Conservation (phyloP, 345 rosid species). For the Citrus mangshanensis region DNA sequence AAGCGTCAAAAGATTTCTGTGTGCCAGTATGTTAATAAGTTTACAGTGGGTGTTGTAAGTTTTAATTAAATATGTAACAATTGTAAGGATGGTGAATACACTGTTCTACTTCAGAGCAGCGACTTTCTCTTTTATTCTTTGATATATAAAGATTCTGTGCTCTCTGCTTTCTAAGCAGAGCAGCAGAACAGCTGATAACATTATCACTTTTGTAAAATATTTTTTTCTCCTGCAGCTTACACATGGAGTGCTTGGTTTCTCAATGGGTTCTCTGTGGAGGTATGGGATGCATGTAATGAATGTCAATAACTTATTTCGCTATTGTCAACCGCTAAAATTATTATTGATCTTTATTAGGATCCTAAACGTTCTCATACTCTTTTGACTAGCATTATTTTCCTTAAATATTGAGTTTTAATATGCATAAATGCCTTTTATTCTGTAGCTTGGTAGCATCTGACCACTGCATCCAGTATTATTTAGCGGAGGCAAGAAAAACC, state of each 20-base stretch:
- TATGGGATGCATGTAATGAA: conserved; percentile 16
- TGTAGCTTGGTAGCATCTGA: background rate
- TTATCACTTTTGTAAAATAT: background rate
- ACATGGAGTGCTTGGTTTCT: conserved; percentile 81
- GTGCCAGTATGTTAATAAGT: background rate
- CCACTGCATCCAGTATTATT: background rate
- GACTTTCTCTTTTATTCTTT: background rate
- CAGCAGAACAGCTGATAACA: background rate
- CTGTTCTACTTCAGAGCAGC: background rate
- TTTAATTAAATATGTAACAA: background rate
- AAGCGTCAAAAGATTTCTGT: background rate
- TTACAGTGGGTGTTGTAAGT: background rate
- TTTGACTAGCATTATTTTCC: background rate
- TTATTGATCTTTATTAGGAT: background rate
- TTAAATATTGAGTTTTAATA: background rate
- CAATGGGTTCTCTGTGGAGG: conserved; percentile 93
- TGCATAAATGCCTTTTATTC: background rate
- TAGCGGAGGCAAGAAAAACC: background rate
- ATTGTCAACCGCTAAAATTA: background rate
- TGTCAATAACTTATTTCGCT: background rate
- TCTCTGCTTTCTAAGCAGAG: background rate
- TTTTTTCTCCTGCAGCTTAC: conserved; percentile 55
- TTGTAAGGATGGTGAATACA: background rate
- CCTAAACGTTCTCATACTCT: background rate
- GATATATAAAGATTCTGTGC: background rate